Base-by-base conservation (phyloP, 2,329 filamentous ascomycete genomes). In the Ascochyta rabiei region DNA sequence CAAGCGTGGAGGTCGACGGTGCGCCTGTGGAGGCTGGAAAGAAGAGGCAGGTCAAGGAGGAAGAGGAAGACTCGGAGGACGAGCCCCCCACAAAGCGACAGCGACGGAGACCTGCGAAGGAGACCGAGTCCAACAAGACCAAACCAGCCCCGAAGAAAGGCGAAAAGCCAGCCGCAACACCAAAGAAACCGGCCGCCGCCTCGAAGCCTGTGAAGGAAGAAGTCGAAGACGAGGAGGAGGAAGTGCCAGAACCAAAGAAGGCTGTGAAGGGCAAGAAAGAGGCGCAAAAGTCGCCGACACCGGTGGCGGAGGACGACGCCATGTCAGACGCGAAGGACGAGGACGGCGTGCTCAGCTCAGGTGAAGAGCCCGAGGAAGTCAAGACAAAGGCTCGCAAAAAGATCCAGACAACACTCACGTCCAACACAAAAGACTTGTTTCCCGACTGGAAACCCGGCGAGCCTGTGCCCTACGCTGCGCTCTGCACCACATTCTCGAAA, bases 401-500 rank as follows among this genome's bases (percentile, higher is more conserved):
- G 73, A 84, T 93, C 10, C 92, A 96, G 72, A 86, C 86, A 8
- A 89, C 88, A 42, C 78, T 96, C 4, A 87, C 87, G 69, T 80
- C 84, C 16, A 85, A 82, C 46, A 80, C 77, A 34, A 89, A 91
- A 62, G 89, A 96, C 67, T 87, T 89, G n/a, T 98, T 93, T 75
- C 93, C 93, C 0, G 93, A 99, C 75, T 99, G 95, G 95, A 89
- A 91, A 72, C 80, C 89, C 41, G 93, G 93, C 41, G 84, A 89
- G 42, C 91, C 93, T 10, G 93, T 97, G 1, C 95, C 95, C 0
- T 99, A 98, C 68, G 93, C 92, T 23, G 95, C 95, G 12, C 83
- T 99, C 7, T 98, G 95, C 76, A 91, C 87, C 10, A 98, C 95
- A 0, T 98, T 98, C 68, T 97, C 93, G 1, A 85, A 96, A 30